Evolutionary conservation across 2,329 filamentous ascomycete species (phyloP).

Genomic region (Thermomyces lanuginosus): DNA sequence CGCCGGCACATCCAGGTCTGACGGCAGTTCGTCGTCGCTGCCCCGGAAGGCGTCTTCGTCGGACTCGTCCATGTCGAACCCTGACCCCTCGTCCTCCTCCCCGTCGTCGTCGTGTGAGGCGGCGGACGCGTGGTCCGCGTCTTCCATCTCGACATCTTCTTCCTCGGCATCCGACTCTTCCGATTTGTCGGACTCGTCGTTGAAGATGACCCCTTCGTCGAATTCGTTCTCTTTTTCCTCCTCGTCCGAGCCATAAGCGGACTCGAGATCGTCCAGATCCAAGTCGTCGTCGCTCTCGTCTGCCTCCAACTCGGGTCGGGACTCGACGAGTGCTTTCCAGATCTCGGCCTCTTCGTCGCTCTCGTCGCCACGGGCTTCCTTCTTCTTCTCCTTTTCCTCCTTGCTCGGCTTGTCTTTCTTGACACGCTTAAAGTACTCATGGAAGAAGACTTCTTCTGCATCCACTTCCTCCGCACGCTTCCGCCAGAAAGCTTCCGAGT

Average conservation of each 20-base stretch:
- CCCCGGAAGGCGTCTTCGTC: conserved; percentile 33
- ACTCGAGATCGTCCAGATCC: conserved; percentile 39
- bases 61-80: conserved; percentile 34
- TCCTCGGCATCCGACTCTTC: conserved; percentile 28
- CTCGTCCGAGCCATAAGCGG: conserved; percentile 35
- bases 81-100: conserved; percentile 39
- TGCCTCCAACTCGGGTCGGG: conserved; percentile 59
- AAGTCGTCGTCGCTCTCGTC: conserved; percentile 41
- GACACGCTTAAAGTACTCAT: conserved; percentile 76
- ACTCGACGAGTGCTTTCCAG: conserved; percentile 77
- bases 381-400: conserved; percentile 37
- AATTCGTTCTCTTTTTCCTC: conserved; percentile 27
- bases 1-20: conserved; percentile 31
- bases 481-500: conserved; percentile 79
- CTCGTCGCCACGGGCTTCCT: conserved; percentile 30
- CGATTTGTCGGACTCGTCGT: conserved; percentile 32
- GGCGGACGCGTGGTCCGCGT: conserved; percentile 10
- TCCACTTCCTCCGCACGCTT: conserved; percentile 77
- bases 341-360: conserved; percentile 63
- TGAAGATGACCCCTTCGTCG: conserved; percentile 31
- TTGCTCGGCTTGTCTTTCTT: conserved; percentile 46
- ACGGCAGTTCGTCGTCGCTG: conserved; percentile 39
- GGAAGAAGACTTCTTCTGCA: conserved; percentile 93
- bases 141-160: conserved; percentile 12
- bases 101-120: conserved; percentile 36